Evolutionary conservation across 305 asterid genomes (phyloP).

Genomic region (Solanum chacoense): DNA sequence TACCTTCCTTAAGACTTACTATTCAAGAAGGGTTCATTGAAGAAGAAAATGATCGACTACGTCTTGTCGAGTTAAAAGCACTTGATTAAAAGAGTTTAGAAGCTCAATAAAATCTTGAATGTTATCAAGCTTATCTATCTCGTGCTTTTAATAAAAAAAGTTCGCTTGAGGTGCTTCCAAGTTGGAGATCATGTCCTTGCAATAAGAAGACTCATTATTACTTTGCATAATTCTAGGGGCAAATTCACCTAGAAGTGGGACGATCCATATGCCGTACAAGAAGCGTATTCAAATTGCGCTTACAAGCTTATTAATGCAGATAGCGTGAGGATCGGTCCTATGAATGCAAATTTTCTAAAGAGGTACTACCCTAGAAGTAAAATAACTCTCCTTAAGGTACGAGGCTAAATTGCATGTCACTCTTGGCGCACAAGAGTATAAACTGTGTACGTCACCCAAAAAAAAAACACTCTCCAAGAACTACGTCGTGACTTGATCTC

Average conservation of each 20-base stretch:
- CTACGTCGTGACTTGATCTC: background rate
- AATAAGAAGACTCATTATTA: background rate
- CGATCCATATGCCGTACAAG: background rate
- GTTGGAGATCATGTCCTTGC: background rate
- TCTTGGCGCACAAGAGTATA: background rate
- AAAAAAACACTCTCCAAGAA: background rate
- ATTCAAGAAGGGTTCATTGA: background rate
- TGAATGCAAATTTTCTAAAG: background rate
- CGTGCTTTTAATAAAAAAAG: background rate
- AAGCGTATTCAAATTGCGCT: background rate
- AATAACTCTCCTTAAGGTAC: background rate
- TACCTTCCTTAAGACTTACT: background rate
- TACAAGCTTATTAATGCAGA: background rate
- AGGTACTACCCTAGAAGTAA: background rate
- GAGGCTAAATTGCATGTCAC: background rate
- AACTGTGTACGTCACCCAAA: background rate
- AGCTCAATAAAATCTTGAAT: background rate
- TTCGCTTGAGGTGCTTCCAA: background rate
- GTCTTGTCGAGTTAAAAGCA: background rate
- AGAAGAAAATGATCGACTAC: background rate
- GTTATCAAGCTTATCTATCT: background rate
- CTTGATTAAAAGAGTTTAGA: too few relatives aligned
- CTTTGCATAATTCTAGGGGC: background rate
- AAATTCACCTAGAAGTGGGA: background rate
- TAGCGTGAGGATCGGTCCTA: background rate